Percentiles rank a stretch among this genome's conserved stretches.
phyloP scores from a whole-genome alignment of 768 basidiomycete species.

The Sporobolomyces pararoseus region DNA sequence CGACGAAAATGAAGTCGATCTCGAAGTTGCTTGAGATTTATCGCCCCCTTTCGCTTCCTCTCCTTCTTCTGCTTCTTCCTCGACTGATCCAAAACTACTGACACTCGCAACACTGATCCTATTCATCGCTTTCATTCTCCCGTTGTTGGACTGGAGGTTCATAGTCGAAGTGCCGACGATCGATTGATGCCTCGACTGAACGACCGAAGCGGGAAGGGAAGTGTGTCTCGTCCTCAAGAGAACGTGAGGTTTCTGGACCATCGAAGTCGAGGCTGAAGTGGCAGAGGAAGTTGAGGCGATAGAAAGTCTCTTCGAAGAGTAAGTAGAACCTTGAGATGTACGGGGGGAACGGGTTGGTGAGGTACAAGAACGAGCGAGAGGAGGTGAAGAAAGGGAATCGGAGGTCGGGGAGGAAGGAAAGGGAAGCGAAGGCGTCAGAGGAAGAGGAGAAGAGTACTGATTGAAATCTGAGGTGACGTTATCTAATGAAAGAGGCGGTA shows the following conservation, averaged over 20 bases:
- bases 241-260: not conserved
- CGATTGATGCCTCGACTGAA: slow-evolving; percentile 26
- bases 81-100: slow-evolving; percentile 39
- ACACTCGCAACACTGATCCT: slow-evolving; percentile 40
- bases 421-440: not conserved
- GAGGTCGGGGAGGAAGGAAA: not conserved
- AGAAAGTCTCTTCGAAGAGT: no score
- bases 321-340: no score
- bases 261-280: not conserved
- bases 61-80: slow-evolving; percentile 20
- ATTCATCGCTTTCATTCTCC: slow-evolving; percentile 3
- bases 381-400: not conserved
- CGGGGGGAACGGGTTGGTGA: no score
- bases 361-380: not conserved
- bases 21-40: not conserved
- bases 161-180: slow-evolving; percentile 15
- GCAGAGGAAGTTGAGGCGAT: not conserved
- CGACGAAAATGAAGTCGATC: not conserved
- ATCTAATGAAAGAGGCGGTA: not conserved
- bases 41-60: not conserved
- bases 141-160: not conserved
- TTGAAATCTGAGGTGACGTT: not conserved
- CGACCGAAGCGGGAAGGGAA: slow-evolving; percentile 24
- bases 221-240: slow-evolving; percentile 12
- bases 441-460: not conserved